Evolutionary conservation across 83 land plant genomes (phyloP).

Genomic region (Picea abies): DNA sequence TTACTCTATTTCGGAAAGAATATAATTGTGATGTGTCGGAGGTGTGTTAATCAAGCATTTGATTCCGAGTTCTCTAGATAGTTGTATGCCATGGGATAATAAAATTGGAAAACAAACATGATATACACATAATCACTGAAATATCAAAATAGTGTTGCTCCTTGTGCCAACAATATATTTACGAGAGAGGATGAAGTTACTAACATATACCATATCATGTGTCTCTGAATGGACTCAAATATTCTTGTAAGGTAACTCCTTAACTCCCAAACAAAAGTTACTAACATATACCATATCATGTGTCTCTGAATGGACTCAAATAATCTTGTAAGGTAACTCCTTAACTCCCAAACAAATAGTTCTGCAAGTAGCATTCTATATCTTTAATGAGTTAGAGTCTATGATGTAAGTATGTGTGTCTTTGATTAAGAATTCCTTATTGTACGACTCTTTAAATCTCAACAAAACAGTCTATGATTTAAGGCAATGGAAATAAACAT

Average conservation of each 20-base stretch:
- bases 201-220: constrained; percentile 2
- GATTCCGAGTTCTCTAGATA: too few species aligned
- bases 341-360: not conserved
- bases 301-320: constrained; percentile 8
- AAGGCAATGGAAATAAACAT: too few species aligned
- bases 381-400: not conserved
- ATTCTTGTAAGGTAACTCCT: not conserved
- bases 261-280: not conserved
- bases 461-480: too few species aligned
- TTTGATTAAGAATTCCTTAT: too few species aligned
- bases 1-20: not conserved
- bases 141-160: not conserved
- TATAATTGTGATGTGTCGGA: too few species aligned
- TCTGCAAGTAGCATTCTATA: not conserved
- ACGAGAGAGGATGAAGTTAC: not conserved
- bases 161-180: not conserved
- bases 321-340: not conserved
- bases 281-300: not conserved
- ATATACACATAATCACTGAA: not conserved
- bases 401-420: too few species aligned
- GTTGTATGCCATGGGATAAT: not conserved
- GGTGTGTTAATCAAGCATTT: too few species aligned
- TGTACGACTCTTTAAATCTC: too few species aligned
- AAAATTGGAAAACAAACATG: constrained; percentile 7
- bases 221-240: constrained; percentile 6